Evolutionary conservation across 441 rosid genomes (phyloP).

Genomic region (Croton setiger): DNA sequence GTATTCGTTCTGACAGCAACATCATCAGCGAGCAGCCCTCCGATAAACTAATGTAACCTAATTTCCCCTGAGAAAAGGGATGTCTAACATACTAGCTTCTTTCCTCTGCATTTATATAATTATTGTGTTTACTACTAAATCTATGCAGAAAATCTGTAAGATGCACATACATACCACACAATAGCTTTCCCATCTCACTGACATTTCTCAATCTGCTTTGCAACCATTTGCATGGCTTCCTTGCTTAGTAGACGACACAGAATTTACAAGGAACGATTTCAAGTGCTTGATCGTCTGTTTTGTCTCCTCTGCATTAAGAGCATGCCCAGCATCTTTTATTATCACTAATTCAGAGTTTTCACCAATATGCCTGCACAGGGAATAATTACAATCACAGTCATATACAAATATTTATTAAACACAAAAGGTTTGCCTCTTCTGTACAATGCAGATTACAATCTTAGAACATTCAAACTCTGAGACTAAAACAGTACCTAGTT

Average conservation of each 20-base stretch:
- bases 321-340: conserved; percentile 71
- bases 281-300: conserved; percentile 51
- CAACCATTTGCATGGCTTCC: conserved; percentile 27
- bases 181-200: background rate
- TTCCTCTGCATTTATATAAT: background rate
- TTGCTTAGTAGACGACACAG: conserved; percentile 25
- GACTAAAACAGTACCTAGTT: background rate
- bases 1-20: no score
- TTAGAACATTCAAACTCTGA: background rate
- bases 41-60: background rate
- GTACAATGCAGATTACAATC: background rate
- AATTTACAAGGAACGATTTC: conserved; percentile 51
- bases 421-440: background rate
- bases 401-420: background rate
- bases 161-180: background rate
- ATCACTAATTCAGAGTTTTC: conserved; percentile 55
- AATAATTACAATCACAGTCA: background rate
- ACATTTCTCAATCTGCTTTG: conserved; percentile 28
- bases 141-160: no score
- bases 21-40: no score
- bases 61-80: background rate
- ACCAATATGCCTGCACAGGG: conserved; percentile 47
- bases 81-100: background rate
- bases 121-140: background rate
- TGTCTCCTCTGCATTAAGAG: conserved; percentile 61